Percentiles rank a stretch among this genome's conserved stretches.
These are phyloP conservation scores for Ramichloridium luteum DNA, from an alignment of 2,329 filamentous ascomycete species.

Conservation along the genomic window DNA sequence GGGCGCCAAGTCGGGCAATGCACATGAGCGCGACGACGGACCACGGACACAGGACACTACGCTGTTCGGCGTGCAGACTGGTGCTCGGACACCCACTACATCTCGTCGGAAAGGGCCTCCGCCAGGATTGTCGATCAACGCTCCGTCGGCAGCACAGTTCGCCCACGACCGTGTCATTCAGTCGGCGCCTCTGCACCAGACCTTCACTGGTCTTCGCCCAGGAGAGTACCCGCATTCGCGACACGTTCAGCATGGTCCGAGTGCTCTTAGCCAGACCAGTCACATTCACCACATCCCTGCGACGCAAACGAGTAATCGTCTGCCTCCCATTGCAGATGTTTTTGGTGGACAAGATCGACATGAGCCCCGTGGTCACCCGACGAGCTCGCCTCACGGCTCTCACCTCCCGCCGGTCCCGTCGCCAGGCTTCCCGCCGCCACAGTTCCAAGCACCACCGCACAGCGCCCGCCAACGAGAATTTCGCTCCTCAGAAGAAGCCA, in stretches of 20 bases:
- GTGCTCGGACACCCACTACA: constrained; percentile 58
- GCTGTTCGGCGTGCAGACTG: constrained; percentile 30
- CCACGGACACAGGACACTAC: constrained; percentile 27
- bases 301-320: constrained; percentile 76
- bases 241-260: constrained; percentile 58
- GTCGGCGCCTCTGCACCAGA: constrained; percentile 87
- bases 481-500: constrained; percentile 89
- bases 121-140: constrained; percentile 85
- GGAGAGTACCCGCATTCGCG: constrained; percentile 32
- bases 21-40: constrained; percentile 20
- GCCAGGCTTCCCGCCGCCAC: constrained; percentile 51
- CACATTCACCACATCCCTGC: constrained; percentile 87
- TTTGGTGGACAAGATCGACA: constrained; percentile 72
- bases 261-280: constrained; percentile 68
- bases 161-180: constrained; percentile 92
- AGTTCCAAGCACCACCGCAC: constrained; percentile 37
- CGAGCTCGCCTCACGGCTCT: constrained; percentile 51
- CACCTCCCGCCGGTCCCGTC: constrained; percentile 62
- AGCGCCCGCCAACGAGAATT: constrained; percentile 64
- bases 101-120: constrained; percentile 65
- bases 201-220: constrained; percentile 82
- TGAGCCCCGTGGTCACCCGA: constrained; percentile 42
- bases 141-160: constrained; percentile 83
- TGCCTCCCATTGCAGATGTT: constrained; percentile 89
- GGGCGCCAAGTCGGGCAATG: constrained; percentile 50